phyloP scores from a whole-genome alignment of 768 basidiomycete species.

The Antrodiella citrinella region DNA sequence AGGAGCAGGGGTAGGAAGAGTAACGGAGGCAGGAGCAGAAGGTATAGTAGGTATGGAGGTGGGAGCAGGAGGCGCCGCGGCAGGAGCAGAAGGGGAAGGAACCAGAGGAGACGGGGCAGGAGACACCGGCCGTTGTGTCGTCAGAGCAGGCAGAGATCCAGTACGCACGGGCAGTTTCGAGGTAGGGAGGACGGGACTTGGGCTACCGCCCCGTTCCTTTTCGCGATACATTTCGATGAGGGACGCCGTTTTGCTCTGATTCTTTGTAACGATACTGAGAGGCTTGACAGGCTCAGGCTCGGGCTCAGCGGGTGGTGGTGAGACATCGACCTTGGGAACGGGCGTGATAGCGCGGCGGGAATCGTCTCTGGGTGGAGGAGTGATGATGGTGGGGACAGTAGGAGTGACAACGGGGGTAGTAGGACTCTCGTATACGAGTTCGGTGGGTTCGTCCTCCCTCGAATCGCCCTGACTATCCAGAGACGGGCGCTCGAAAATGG shows the following conservation, averaged over 20 bases:
- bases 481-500: constrained; percentile 9
- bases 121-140: constrained; percentile 12
- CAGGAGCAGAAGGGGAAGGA: constrained; percentile 16
- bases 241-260: constrained; percentile 56
- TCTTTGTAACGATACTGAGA: constrained; percentile 17
- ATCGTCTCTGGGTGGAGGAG: background rate
- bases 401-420: background rate
- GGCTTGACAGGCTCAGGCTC: background rate
- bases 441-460: background rate
- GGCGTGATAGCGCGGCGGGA: background rate
- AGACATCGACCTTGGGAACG: background rate
- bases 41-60: no score
- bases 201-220: constrained; percentile 37
- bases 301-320: constrained; percentile 1
- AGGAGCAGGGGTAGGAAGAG: constrained; percentile 17
- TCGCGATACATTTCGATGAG: constrained; percentile 86
- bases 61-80: constrained; percentile 24
- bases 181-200: constrained; percentile 12
- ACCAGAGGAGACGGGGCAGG: constrained; percentile 12
- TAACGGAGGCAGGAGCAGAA: no score
- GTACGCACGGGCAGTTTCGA: constrained; percentile 30
- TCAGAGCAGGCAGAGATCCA: background rate
- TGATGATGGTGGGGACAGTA: background rate
- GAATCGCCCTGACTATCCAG: constrained; percentile 12
- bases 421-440: background rate